phyloP scores from a whole-genome alignment of 352 stramenopile genomes.

The Phytophthora quininea region DNA sequence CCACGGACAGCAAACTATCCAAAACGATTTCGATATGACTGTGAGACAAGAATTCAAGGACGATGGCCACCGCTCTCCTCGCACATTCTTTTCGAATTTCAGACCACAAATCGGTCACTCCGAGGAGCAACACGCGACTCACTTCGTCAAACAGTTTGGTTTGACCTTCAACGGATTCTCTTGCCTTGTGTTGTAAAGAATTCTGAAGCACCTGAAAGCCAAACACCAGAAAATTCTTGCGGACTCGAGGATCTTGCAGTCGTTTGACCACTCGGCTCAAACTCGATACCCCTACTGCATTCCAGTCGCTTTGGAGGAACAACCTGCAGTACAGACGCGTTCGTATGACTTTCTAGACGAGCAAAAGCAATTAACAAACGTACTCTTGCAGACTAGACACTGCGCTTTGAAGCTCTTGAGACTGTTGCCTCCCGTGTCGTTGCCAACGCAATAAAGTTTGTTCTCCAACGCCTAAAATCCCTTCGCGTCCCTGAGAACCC shows the following conservation, averaged over 20 bases:
- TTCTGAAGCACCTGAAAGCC: slow-evolving; percentile 31
- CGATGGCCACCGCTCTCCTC: slow-evolving; percentile 24
- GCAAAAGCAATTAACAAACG: not conserved
- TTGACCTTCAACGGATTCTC: slow-evolving; percentile 12
- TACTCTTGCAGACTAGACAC: slow-evolving; percentile 22
- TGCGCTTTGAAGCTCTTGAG: slow-evolving; percentile 5
- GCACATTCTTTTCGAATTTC: slow-evolving; percentile 64
- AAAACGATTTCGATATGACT: slow-evolving; percentile 48
- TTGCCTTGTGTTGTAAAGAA: not conserved
- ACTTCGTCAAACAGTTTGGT: slow-evolving; percentile 34
- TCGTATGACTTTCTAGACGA: not conserved
- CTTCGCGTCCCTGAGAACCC: slow-evolving; percentile 8
- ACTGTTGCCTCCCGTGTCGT: slow-evolving; percentile 1
- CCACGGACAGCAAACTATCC: slow-evolving; percentile 46
- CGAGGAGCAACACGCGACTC: slow-evolving; percentile 44
- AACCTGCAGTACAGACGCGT: slow-evolving; percentile 7
- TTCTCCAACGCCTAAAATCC: slow-evolving; percentile 12
- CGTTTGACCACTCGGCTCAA: slow-evolving; percentile 27
- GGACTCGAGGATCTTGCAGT: slow-evolving; percentile 47
- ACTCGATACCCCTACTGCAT: slow-evolving; percentile 6
- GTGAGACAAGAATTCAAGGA: slow-evolving; percentile 33
- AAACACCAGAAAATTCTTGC: slow-evolving; percentile 44
- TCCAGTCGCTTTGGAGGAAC: slow-evolving; percentile 33
- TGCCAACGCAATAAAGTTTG: slow-evolving; percentile 17
- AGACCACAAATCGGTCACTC: slow-evolving; percentile 73